Base-by-base conservation (phyloP, 2,329 filamentous ascomycete species). In the Microthyrium microscopicum region DNA sequence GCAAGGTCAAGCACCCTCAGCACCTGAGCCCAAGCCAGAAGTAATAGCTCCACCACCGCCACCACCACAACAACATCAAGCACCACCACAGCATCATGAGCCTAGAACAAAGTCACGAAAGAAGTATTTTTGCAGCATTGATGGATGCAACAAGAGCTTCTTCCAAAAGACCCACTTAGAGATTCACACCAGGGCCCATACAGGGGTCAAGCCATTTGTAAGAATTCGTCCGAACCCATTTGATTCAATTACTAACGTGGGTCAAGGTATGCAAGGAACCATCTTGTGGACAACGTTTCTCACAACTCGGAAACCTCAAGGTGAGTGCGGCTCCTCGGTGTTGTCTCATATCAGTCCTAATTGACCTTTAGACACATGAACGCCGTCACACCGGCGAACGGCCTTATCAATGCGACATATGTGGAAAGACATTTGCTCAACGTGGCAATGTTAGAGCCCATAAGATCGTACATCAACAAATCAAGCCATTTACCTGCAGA, bases 141-240 rank as follows among this genome's bases (percentile, higher is more conserved):
- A 73, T 5, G 70, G 70, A 26, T 95, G 87, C 54, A 63, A 66
- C 44, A 91, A 89, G 61, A 73, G 68, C 40, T 95, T 94, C 54
- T 73, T 72, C 39, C 87, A 95, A 50, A 92, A 87, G 57, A 93
- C 85, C 1, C 87, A 95, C 46, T 66, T 94, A 8, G 79, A 89
- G 40, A 94, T 91, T 31, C 89, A 98, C 53, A 74, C 71, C 29
- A 70, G 85, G 42, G 77, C 79, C 4, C 89, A 98, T 54, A 93
- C 82, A 2, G 89, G 89, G 12, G 73, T 79, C 34, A 89, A 84
- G 52, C 87, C 87, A 39, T 94, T 87, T 52, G 78, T 92, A 61
- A 64, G 81, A 41, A 28, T 21, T 4, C 28, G 5, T 20, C 13
- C 12, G 15, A 26, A 19, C 31, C 24, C 20, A 29, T 18, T 39